Conservation (phyloP, 805 yeast species). For the Priceomyces carsonii region DNA sequence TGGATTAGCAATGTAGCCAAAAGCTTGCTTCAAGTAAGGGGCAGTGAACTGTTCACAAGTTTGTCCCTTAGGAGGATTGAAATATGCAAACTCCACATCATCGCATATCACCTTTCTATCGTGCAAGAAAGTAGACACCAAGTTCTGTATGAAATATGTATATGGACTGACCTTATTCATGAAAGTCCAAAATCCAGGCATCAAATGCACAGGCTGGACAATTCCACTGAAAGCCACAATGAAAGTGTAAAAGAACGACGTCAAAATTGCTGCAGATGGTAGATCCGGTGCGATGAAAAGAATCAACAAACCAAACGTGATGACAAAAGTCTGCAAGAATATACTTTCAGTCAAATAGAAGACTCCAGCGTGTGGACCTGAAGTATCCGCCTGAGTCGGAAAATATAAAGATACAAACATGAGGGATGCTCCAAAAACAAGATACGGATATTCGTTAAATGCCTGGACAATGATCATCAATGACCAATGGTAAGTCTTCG, state of each 20-base stretch:
- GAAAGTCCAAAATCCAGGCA: conserved; percentile 86
- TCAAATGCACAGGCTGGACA: conserved; percentile 51
- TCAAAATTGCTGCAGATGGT: conserved; percentile 63
- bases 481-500: conserved; percentile 76
- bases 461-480: conserved; percentile 54
- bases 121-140: conserved; percentile 48
- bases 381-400: conserved; percentile 45
- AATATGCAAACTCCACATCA: conserved; percentile 24
- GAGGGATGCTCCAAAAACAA: conserved; percentile 22
- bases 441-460: conserved; percentile 63
- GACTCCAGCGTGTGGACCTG: conserved; percentile 43
- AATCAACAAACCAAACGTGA: conserved; percentile 37
- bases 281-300: conserved; percentile 64
- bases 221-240: conserved; percentile 70
- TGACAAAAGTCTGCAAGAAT: conserved; percentile 32
- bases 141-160: conserved; percentile 66
- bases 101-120: conserved; percentile 46
- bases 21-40: conserved; percentile 36
- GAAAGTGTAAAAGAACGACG: conserved; percentile 57
- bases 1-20: conserved; percentile 63
- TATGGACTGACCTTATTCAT: conserved; percentile 76
- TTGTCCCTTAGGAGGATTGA: conserved; percentile 50
- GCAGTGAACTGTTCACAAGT: conserved; percentile 63
- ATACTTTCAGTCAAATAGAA: conserved; percentile 29
- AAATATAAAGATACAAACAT: conserved; percentile 48